A percentile compares a stretch with the other conserved stretches of the same genome.
Evolutionary conservation across 306 rosid genomes (phyloP).

Genomic region (Rubus parviflorus): DNA sequence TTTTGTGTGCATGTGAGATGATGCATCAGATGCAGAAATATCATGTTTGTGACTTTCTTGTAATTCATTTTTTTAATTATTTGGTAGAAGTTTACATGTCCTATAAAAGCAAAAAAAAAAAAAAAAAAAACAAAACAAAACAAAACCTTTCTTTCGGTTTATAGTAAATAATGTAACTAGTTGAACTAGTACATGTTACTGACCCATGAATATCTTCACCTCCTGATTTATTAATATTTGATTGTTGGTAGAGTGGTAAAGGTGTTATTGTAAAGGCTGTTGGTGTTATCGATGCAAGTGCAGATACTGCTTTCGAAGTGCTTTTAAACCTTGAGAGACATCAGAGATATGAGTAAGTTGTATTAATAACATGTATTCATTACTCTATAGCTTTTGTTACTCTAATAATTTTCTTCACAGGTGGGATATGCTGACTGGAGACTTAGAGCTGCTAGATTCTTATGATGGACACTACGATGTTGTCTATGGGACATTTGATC

Average conservation of each 20-base stretch:
- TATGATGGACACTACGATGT: slow-evolving; percentile 83
- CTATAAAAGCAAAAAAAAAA: neutral
- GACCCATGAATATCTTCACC: neutral
- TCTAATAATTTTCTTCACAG: slow-evolving; percentile 44
- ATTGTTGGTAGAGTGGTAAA: slow-evolving; percentile 67
- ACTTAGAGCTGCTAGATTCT: slow-evolving; percentile 74
- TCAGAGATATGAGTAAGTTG: slow-evolving; percentile 90
- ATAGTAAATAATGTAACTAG: neutral
- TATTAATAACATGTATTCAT: neutral
- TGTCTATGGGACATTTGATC: slow-evolving; percentile 82
- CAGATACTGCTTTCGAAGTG: slow-evolving; percentile 74
- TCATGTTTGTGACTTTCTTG: neutral
- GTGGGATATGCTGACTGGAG: slow-evolving; percentile 98
- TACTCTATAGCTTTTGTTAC: neutral
- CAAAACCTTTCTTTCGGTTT: neutral
- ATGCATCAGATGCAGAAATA: slow-evolving; percentile 4
- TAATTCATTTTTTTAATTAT: neutral
- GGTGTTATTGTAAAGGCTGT: slow-evolving; percentile 78
- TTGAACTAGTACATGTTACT: slow-evolving; percentile 3
- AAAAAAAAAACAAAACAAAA: neutral
- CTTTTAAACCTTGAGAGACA: slow-evolving; percentile 60
- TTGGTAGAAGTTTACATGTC: neutral
- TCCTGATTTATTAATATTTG: slow-evolving; percentile 27
- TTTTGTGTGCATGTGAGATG: neutral
- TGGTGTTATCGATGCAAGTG: slow-evolving; percentile 81